Base-by-base conservation (phyloP, 2,329 filamentous ascomycete genomes). In the Cladorrhinum sp. region DNA sequence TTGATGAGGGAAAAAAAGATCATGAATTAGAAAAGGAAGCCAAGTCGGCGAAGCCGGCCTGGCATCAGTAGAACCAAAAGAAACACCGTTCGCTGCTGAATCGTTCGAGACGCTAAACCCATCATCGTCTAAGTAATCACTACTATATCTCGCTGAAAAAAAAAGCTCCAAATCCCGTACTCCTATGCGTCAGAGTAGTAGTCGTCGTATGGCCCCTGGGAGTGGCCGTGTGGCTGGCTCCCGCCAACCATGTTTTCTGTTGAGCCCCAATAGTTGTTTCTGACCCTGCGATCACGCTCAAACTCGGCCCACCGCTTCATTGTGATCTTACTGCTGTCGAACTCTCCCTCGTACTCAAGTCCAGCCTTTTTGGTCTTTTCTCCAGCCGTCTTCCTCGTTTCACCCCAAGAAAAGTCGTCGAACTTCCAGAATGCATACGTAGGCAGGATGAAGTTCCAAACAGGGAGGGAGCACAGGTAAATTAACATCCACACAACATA, bases 231-330 rank as follows among this genome's bases (percentile, higher is more conserved):
- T 54, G 71, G 73, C 57, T 75, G 74, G 50, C 68, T 71, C 65
- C 72, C 70, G 22, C 75, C 74, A 10, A 75, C 73, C 41, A 84
- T 73, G 60, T 79, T 84, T 70, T 85, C 83, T 60, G 77, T 77
- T 25, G 78, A 78, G 18, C 77, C 79, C 79, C 81, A 85, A 72
- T 81, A 83, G 63, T 77, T 76, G 68, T 71, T 77, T 65, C 76
- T 77, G 55, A 75, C 72, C 29, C 84, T 78, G 63, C 83, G 81
- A 64, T 86, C 84, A 18, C 84, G 79, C 80, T 99, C 95, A 73
- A 98, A 99, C 76, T 99, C 95, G 65, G 88, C 90, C 95, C 95
- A 99, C 69, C 95, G 81, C 82, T 96, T 97, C 95, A 99, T 99
- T 38, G 93, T 97, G 73, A 99, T 99, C 85, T 97, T 96, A 76